These are phyloP conservation scores for Blepharisma japonicum DNA, from an alignment of 73 alveolate genomes.

Conservation along the genomic window DNA sequence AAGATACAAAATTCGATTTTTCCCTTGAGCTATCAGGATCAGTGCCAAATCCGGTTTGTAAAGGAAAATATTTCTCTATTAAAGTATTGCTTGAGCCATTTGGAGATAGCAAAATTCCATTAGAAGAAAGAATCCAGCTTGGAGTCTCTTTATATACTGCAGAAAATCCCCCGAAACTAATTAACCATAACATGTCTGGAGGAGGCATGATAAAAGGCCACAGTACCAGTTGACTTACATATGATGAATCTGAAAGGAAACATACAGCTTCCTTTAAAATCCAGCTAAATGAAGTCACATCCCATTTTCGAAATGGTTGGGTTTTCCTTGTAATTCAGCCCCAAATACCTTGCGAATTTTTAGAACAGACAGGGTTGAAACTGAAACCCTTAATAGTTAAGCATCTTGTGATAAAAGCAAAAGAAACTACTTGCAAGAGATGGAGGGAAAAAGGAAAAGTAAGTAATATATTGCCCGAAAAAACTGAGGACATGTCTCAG, in stretches of 20 bases:
- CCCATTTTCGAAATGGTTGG: not conserved
- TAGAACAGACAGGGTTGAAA: too few relatives aligned
- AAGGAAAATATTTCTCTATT: too few relatives aligned
- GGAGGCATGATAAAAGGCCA: not conserved
- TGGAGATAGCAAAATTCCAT: not conserved
- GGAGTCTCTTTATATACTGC: not conserved
- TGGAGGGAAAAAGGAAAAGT: not conserved
- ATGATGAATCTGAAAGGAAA: not conserved
- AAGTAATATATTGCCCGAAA: too few relatives aligned
- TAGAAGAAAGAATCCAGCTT: not conserved
- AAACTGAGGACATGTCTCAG: too few relatives aligned
- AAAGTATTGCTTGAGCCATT: too few relatives aligned
- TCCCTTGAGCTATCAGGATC: too few relatives aligned
- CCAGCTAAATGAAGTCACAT: constrained; percentile 14
- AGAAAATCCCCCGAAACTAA: constrained; percentile 6
- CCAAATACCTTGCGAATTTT: not conserved
- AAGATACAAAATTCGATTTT: too few relatives aligned
- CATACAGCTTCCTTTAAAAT: not conserved
- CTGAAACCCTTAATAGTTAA: not conserved
- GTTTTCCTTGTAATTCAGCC: not conserved
- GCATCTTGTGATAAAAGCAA: not conserved
- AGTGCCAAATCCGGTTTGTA: too few relatives aligned
- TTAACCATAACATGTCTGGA: not conserved
- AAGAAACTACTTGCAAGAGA: constrained; percentile 16
- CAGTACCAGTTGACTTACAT: not conserved